Base-by-base conservation (phyloP, 2,329 filamentous ascomycete species). In the Bertia moriformis region DNA sequence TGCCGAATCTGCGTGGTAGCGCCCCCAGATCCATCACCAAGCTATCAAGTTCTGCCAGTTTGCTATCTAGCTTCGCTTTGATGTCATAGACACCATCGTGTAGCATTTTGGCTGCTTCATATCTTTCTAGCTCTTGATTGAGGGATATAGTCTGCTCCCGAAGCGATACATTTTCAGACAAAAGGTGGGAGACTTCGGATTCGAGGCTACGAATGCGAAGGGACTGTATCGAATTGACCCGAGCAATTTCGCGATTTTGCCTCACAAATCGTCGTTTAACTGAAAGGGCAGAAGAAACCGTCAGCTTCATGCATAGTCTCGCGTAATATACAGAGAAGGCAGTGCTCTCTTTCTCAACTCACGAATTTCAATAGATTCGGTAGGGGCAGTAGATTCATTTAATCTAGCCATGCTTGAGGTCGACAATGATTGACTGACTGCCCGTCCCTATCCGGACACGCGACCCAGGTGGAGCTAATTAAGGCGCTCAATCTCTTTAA, bases 241-340 rank as follows among this genome's bases (percentile, higher is more conserved):
- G 66, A 42, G 74, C 73, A 42, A 80, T 71, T 51, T 80, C 75
- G 47, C 75, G 71, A 51, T 80, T 80, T 52, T 80, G 75, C 40
- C 75, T 61, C 45, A 78, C 63, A 50, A 78, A 79, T 46, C 73
- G 62, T 43, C 75, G 63, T 59, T 78, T 80, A 39, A 79, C 73
- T 77, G 44, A 18, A 37, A 38, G 7, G 22, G 7, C 22, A n/a
- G 7, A n/a, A n/a, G n/a, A n/a, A n/a, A n/a, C n/a, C n/a, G n/a
- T n/a, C n/a, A n/a, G n/a, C n/a, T n/a, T n/a, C n/a, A n/a, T n/a
- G n/a, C n/a, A n/a, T n/a, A n/a, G n/a, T n/a, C n/a, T n/a, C n/a
- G n/a, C n/a, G 24, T 10, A 29, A 10, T 10, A 29, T 29, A 29
- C 10, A n/a, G 24, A 29, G 24, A 29, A n/a, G 24, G 24, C 10